A percentile compares a stretch with the other conserved stretches of the same genome.
Evolutionary conservation across 345 rosid species (phyloP).

Genomic region (Rhizophora mangle): DNA sequence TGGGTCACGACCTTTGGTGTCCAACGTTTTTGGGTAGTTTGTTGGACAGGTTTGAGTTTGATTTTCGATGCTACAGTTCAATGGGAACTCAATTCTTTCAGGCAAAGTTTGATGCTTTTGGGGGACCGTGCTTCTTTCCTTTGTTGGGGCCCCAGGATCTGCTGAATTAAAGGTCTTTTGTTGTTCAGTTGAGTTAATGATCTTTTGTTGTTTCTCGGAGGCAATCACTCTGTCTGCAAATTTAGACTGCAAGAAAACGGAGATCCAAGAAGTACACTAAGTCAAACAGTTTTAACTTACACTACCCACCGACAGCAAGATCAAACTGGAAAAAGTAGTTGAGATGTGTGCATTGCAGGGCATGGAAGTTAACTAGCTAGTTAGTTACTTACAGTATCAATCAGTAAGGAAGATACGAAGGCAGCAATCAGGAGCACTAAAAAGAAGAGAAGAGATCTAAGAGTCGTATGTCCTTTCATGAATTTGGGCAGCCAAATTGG

Average conservation of each 20-base stretch:
- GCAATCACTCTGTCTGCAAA: background rate
- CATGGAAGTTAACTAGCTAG: background rate
- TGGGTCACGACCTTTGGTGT: background rate
- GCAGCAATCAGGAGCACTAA: slow-evolving; percentile 21
- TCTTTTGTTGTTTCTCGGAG: too few species aligned
- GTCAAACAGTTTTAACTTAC: too few species aligned
- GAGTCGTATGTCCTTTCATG: slow-evolving; percentile 18
- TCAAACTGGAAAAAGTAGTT: too few species aligned
- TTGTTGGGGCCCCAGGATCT: background rate
- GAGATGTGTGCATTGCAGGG: too few species aligned
- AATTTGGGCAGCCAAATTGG: slow-evolving; percentile 14
- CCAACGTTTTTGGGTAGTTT: slow-evolving; percentile 2
- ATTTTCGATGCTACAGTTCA: slow-evolving; percentile 8
- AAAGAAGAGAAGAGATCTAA: slow-evolving; percentile 23
- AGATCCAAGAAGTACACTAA: background rate
- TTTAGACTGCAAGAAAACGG: slow-evolving; percentile 20
- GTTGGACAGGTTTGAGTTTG: slow-evolving; percentile 15
- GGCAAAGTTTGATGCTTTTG: background rate
- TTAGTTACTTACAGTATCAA: slow-evolving; percentile 27
- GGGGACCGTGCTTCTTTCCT: background rate
- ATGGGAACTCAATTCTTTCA: slow-evolving; percentile 3
- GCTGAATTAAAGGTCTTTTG: too few species aligned
- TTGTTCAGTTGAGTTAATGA: too few species aligned
- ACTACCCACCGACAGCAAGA: too few species aligned
- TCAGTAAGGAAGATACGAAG: slow-evolving; percentile 24